Conservation (phyloP, 2,329 filamentous ascomycete genomes). For the Colletotrichum eleusines region DNA sequence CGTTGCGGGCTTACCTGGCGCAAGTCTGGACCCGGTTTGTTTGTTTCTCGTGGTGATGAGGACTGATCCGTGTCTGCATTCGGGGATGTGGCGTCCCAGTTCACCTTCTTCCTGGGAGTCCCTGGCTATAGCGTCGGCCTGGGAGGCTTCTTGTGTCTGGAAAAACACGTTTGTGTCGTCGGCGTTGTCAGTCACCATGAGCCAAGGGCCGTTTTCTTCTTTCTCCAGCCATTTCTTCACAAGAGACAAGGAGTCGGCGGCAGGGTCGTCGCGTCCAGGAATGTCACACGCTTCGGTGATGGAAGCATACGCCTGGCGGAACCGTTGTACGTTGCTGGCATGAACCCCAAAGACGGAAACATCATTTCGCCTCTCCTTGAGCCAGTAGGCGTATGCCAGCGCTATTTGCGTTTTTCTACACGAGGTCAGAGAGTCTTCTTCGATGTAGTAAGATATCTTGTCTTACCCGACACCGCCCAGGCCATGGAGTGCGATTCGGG, state of each 20-base stretch:
- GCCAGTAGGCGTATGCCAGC: slow-evolving; percentile 47
- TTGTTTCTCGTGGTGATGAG: slow-evolving; percentile 53
- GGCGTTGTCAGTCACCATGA: slow-evolving; percentile 36
- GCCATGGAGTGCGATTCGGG: slow-evolving; percentile 42
- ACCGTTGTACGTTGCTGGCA: slow-evolving; percentile 48
- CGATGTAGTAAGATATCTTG: background rate
- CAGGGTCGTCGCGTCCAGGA: slow-evolving; percentile 44
- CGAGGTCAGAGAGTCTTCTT: slow-evolving; percentile 30
- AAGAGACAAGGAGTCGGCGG: slow-evolving; percentile 44
- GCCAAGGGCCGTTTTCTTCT: slow-evolving; percentile 40
- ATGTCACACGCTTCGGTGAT: slow-evolving; percentile 47
- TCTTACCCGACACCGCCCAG: slow-evolving; percentile 46
- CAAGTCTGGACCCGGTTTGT: slow-evolving; percentile 47
- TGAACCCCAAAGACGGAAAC: slow-evolving; percentile 52
- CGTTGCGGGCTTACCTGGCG: slow-evolving; percentile 43
- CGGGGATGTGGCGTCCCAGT: slow-evolving; percentile 46
- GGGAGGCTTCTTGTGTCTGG: background rate
- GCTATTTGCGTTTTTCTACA: slow-evolving; percentile 51
- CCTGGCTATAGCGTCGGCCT: too few species aligned
- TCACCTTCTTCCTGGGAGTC: slow-evolving; percentile 33
- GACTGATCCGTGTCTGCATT: slow-evolving; percentile 47
- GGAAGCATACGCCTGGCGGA: slow-evolving; percentile 45
- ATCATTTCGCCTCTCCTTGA: slow-evolving; percentile 41
- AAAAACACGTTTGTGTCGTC: slow-evolving; percentile 30
- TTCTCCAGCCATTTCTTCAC: slow-evolving; percentile 48